Evolutionary conservation across 495 filamentous ascomycete genomes (phyloP), one percentile per base, ranked within the genome.

Genomic region (Xylaria bambusicola): DNA sequence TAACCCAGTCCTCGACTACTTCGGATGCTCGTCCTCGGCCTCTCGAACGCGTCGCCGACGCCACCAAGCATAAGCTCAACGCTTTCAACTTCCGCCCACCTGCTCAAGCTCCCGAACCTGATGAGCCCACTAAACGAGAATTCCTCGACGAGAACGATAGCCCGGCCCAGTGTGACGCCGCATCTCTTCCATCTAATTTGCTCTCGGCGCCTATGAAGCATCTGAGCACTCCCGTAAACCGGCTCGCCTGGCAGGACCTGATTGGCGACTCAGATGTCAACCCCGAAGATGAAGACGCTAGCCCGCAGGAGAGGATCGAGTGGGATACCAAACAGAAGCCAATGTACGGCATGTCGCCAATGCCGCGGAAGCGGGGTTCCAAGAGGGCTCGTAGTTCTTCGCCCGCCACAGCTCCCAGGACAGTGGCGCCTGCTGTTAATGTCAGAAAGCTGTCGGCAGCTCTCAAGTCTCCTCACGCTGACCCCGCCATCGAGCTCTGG

Each of bases 401-500:
- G 8, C 88, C 92, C 4, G 64, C 69, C 3, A 66, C 69, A 0
- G 61, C 66, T 38, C 65, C 73, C 29, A 66, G 67, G 23, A 47
- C 65, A 5, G 50, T 53, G 21, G 69, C 73, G 0, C 71, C 74
- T 1, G 52, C 66, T 9, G 61, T 74, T 35, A 74, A 77, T 73
- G 26, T 84, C 40, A 78, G 84, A 56, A 77, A 76, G 31, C 66
- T 87, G 20, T 80, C 83, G 36, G 70, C 77, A n/a, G 73, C 81
- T 1, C 75, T 89, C 35, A 86, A 82, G 52, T 92, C 92, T 0
- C 90, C 91, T 23, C 86, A 89, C 57, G 84, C 86, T 42, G 94
- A 98, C 71, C 88, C 93, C 24, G 88, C 88, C 0, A 73, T 85
- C 31, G 92, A 96, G 52, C 73, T 97, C n/a, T 96, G 91, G 92